Conservation (phyloP, 2,329 filamentous ascomycete genomes). For the Botrytis aclada region DNA sequence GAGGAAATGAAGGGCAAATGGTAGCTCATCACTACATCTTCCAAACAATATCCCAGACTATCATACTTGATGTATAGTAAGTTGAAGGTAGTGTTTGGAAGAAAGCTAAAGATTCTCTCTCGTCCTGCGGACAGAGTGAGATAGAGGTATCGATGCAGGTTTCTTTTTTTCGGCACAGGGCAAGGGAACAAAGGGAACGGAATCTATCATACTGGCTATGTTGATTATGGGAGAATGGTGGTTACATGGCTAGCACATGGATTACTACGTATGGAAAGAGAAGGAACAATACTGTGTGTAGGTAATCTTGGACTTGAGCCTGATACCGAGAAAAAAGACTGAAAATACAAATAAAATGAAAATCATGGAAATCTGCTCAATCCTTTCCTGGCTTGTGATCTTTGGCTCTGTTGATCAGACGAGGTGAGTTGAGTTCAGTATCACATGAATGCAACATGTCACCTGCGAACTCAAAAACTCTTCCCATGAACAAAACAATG, state of each 20-base stretch:
- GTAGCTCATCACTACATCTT: constrained; percentile 38
- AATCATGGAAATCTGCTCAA: neutral
- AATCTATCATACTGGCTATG: constrained; percentile 12
- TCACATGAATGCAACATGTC: neutral
- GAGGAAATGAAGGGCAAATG: constrained; percentile 21
- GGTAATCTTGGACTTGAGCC: constrained; percentile 8
- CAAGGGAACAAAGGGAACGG: neutral
- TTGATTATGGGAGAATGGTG: neutral
- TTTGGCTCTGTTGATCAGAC: neutral
- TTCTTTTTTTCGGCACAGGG: constrained; percentile 4
- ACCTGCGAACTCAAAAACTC: neutral
- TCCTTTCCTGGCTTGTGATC: neutral
- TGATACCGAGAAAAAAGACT: constrained; percentile 9
- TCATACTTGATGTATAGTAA: neutral
- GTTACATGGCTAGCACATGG: constrained; percentile 13
- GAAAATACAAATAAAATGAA: constrained; percentile 1
- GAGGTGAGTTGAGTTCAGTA: neutral
- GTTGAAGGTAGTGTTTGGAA: neutral
- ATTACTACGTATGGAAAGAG: neutral
- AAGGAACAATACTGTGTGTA: constrained; percentile 4
- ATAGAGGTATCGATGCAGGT: constrained; percentile 3
- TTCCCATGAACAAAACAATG: neutral
- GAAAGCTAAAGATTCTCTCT: neutral
- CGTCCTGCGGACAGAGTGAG: constrained; percentile 1
- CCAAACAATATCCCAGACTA: neutral